These are phyloP conservation scores for Tagetes erecta DNA, from an alignment of 129 eudicot genomes.

Conservation along the genomic window DNA sequence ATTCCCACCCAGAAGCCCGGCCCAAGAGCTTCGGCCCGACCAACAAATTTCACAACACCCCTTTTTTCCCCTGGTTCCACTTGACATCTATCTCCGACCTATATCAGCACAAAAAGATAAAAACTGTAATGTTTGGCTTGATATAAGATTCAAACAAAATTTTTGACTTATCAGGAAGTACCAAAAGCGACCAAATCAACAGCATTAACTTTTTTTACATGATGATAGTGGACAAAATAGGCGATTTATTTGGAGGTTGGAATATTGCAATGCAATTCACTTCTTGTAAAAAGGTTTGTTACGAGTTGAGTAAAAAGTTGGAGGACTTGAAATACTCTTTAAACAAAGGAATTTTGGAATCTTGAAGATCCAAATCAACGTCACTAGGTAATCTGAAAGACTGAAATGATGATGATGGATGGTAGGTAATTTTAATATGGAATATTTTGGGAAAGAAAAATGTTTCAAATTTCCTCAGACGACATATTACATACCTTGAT, in stretches of 20 bases:
- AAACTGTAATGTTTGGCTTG: neutral
- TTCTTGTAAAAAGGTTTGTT: neutral
- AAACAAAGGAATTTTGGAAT: neutral
- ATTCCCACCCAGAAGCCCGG: constrained; percentile 96
- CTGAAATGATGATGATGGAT: neutral
- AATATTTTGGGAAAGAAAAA: neutral
- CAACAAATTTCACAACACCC: constrained; percentile 87
- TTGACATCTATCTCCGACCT: constrained; percentile 97
- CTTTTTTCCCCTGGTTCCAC: constrained; percentile 94
- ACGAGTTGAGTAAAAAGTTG: neutral
- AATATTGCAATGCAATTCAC: constrained; percentile 11
- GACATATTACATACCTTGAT: neutral
- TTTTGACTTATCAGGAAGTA: neutral
- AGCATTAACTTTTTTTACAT: neutral
- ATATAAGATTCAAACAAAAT: constrained; percentile 3
- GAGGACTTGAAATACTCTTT: neutral
- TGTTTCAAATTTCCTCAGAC: neutral
- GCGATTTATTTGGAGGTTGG: constrained; percentile 4
- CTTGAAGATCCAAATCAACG: constrained; percentile 2
- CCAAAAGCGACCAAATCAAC: constrained; percentile 10
- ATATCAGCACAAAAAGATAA: constrained; percentile 14
- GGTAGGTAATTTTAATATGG: neutral
- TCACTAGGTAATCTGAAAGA: constrained; percentile 1
- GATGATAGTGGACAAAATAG: constrained; percentile 6
- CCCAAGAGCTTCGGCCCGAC: constrained; percentile 72